Evolutionary conservation across 1,139 yeast genomes (phyloP), one percentile per base, ranked within the genome.

Genomic region (Taphrina pruni): DNA sequence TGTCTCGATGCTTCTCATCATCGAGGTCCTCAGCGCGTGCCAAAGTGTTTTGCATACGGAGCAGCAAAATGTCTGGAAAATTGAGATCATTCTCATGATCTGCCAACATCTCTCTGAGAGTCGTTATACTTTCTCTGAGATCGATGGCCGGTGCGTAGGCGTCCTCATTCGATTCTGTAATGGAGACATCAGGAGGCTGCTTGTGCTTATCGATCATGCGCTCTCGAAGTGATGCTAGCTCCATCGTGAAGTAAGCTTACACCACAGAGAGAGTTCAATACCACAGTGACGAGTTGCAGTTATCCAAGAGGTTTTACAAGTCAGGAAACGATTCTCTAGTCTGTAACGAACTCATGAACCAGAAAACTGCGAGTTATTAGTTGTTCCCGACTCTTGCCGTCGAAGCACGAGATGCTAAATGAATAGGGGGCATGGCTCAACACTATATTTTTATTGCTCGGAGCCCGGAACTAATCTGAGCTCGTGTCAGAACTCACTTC

Each of bases 11-110:
- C 17, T 38, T 38, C 17, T 41, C 46, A n/a, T 11, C 14, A 70
- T 78, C 79, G 26, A 80, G 76, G 26, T 75, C 75, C 77, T 79
- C 73, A 21, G 62, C 69, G 12, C 71, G 71, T 8, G 57, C 38
- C 46, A 71, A 56, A 46, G 70, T 35, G n/a, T 36, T 21, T 20
- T 60, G 54, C 32, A 70, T 64, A 35, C 65, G 60, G 32, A 32
- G 50, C 62, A 70, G 51, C 8, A 71, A 51, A 12, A 21, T 21
- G 35, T 35, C 58, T 6, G 72, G 72, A 57, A 71, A 70, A 60
- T 71, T 71, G 46, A 69, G 45, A 66, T 71, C 72, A 46, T 43
- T 45, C 14, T 39, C 58, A 43, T 70, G 72, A 21, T 71, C 69
- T 2, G 26, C 66, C 6, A 56, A 36, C 8, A 72, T 70, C 1